Conservation (phyloP, 768 basidiomycete genomes). For the Pulveroboletus ravenelii region DNA sequence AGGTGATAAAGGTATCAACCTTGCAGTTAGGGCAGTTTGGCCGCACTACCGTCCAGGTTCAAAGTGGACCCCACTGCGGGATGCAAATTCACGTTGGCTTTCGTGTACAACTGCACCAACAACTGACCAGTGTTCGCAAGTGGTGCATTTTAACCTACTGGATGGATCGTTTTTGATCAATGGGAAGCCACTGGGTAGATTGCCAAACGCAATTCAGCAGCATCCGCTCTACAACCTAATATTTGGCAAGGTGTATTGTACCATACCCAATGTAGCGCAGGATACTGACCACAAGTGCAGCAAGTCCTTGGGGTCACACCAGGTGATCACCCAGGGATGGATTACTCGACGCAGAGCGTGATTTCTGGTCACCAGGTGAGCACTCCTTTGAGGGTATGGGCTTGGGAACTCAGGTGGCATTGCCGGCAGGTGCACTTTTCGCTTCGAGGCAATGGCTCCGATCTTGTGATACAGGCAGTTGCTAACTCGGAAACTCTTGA, state of each 20-base stretch:
- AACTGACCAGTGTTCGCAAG: slow-evolving; percentile 11
- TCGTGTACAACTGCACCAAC: slow-evolving; percentile 13
- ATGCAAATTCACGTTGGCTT: slow-evolving; percentile 23
- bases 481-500: background rate
- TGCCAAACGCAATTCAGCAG: slow-evolving; percentile 16
- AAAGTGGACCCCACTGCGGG: slow-evolving; percentile 12
- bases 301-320: slow-evolving; percentile 20
- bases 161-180: slow-evolving; percentile 27
- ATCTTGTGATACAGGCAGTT: slow-evolving; percentile 19
- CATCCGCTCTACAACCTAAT: slow-evolving; percentile 19
- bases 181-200: slow-evolving; percentile 21
- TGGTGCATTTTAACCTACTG: slow-evolving; percentile 20
- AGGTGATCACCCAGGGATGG: slow-evolving; percentile 23
- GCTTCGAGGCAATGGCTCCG: slow-evolving; percentile 2
- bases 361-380: slow-evolving; percentile 20
- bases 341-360: slow-evolving; percentile 19
- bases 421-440: slow-evolving; percentile 24
- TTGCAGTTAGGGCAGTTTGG: slow-evolving; percentile 20
- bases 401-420: background rate
- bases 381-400: background rate
- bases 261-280: background rate
- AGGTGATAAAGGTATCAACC: slow-evolving; percentile 12
- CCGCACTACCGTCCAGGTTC: slow-evolving; percentile 21
- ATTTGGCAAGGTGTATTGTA: slow-evolving; percentile 17
- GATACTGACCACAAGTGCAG: slow-evolving; percentile 10